Evolutionary conservation across 2,329 filamentous ascomycete genomes (phyloP), one percentile per base, ranked within the genome.

Genomic region (Botryosphaeria dothidea): DNA sequence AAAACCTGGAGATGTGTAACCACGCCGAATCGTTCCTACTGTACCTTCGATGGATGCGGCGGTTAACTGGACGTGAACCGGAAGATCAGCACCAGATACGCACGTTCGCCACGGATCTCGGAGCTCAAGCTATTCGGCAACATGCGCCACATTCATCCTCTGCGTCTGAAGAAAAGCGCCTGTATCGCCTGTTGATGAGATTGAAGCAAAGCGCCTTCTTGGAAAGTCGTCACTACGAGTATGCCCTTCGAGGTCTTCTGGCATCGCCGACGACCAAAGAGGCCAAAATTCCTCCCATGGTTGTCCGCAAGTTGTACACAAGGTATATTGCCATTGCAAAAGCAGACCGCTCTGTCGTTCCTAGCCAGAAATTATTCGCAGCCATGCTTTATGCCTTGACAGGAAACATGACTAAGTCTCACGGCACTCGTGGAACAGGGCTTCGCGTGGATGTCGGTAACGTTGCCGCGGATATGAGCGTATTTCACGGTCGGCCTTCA

Each of bases 181-280:
- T 63, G 41, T 63, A 54, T 25, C 61, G 49, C 27, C 38, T 63
- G 25, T 23, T 63, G 25, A 15, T 63, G 48, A 54, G 48, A 34
- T 13, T 63, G 25, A 56, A 48, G 8, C 61, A 31, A 19, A 31
- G 9, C 38, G 27, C n/a, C 34, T 46, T 27, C 34, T 15, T 62
- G 19, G 43, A 51, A 21, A 4, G 43, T n/a, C 58, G 45, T 4
- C 58, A 62, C 38, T 38, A 36, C 5, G 58, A 62, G 15, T n/a
- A 7, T 21, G 58, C 58, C 11, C 13, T 62, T 4, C 7, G 9
- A 11, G 43, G 58, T 15, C 8, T 62, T 8, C 8, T 51, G 9
- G 43, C n/a, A 51, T 45, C 56, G 17, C 6, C 17, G n/a, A 17
- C 4, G 4, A 13, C 27, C 21, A 23, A 27, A 19, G 2, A 41